phyloP scores from a whole-genome alignment of 805 yeast species.

The Scheffersomyces amazonensis region DNA sequence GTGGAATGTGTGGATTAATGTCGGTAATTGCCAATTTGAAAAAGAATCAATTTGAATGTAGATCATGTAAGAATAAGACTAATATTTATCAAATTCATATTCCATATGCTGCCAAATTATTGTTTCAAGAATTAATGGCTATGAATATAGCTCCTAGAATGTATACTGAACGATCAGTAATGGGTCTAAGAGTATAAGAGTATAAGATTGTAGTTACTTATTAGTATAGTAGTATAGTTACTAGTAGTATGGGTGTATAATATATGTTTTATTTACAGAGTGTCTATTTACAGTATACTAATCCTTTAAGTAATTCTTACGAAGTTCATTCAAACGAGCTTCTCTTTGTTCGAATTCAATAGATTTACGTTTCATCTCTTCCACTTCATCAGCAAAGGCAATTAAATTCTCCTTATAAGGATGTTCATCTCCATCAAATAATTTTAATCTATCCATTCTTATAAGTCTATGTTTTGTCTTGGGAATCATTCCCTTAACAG shows the following conservation, averaged over 20 bases:
- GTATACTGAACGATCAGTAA: constrained; percentile 86
- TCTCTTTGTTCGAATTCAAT: constrained; percentile 36
- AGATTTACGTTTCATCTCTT: constrained; percentile 44
- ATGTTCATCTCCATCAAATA: constrained; percentile 83
- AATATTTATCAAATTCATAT: constrained; percentile 96
- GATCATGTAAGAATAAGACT: constrained; percentile 97
- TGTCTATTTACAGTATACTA: constrained; percentile 5
- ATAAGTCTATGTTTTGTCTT: constrained; percentile 78
- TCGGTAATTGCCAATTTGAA: constrained; percentile 95
- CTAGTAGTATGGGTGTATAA: neutral
- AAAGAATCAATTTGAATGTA: constrained; percentile 97
- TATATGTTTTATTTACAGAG: neutral
- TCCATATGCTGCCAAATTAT: constrained; percentile 96
- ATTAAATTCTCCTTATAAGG: constrained; percentile 82
- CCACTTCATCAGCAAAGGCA: constrained; percentile 81
- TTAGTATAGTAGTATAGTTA: neutral
- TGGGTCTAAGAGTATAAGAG: constrained; percentile 41
- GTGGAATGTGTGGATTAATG: constrained; percentile 99
- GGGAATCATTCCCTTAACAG: constrained; percentile 96
- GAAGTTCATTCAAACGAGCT: constrained; percentile 27
- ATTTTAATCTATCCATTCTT: constrained; percentile 80
- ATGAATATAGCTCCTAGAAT: constrained; percentile 98
- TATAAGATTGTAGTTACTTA: neutral
- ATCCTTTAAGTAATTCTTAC: constrained; percentile 29
- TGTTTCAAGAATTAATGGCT: constrained; percentile 99